Evolutionary conservation across 495 filamentous ascomycete genomes (phyloP).

Genomic region (Penicillium odoratum): DNA sequence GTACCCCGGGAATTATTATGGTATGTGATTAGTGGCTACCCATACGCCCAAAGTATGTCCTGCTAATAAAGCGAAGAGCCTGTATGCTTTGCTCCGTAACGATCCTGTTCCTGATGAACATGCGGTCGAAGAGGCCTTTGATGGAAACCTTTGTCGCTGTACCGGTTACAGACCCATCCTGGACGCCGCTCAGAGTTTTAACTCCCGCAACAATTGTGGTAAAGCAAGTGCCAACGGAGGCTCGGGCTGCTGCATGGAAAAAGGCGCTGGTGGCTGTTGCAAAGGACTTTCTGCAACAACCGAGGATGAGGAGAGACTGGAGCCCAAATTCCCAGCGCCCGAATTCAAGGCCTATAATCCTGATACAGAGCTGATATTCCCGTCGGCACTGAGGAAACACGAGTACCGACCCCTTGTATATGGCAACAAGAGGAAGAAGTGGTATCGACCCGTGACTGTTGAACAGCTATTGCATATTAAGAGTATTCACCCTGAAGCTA

Average conservation of each 20-base stretch:
- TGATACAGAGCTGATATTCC: slow-evolving; percentile 94
- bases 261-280: slow-evolving; percentile 40
- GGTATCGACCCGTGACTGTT: slow-evolving; percentile 87
- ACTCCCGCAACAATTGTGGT: slow-evolving; percentile 36
- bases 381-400: slow-evolving; percentile 77
- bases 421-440: slow-evolving; percentile 92
- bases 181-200: slow-evolving; percentile 76
- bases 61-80: slow-evolving; percentile 18
- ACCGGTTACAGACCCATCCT: slow-evolving; percentile 94
- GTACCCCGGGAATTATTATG: slow-evolving; percentile 98
- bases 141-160: slow-evolving; percentile 94
- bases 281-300: slow-evolving; percentile 25
- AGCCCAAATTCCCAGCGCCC: slow-evolving; percentile 31
- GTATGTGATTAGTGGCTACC: slow-evolving; percentile 29
- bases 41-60: neutral
- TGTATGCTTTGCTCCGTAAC: slow-evolving; percentile 69
- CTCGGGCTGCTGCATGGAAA: slow-evolving; percentile 57
- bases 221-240: slow-evolving; percentile 49
- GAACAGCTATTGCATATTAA: slow-evolving; percentile 91
- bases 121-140: slow-evolving; percentile 42
- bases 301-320: slow-evolving; percentile 18
- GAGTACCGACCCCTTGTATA: slow-evolving; percentile 79
- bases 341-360: slow-evolving; percentile 92
- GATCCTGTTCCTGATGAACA: slow-evolving; percentile 31
- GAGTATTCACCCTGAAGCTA: slow-evolving; percentile 76